Evolutionary conservation across 805 yeast species (phyloP).

Genomic region (Pichia nanzhaoensis): DNA sequence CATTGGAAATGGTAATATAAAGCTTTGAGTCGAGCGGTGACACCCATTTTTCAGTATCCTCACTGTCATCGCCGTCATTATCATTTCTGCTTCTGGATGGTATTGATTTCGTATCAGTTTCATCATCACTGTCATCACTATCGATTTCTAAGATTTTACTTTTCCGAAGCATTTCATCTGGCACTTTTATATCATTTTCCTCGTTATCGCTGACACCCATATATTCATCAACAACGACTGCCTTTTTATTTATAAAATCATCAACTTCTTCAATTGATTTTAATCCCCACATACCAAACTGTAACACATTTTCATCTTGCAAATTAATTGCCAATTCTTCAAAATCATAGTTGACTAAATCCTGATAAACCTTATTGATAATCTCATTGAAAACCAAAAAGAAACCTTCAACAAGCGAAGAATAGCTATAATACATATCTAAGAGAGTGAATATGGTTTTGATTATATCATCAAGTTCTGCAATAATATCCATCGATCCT

Average conservation of each 20-base stretch:
- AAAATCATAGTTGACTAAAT: slow-evolving; percentile 28
- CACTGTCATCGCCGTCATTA: slow-evolving; percentile 16
- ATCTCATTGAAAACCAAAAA: slow-evolving; percentile 64
- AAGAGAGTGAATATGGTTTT: slow-evolving; percentile 63
- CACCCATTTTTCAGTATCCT: slow-evolving; percentile 45
- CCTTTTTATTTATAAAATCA: slow-evolving; percentile 34
- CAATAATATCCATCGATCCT: slow-evolving; percentile 60
- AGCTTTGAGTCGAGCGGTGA: slow-evolving; percentile 59
- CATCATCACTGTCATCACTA: slow-evolving; percentile 34
- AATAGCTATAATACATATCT: slow-evolving; percentile 82
- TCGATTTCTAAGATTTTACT: slow-evolving; percentile 25
- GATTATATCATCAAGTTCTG: slow-evolving; percentile 66
- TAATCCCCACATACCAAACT: slow-evolving; percentile 58
- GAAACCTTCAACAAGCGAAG: slow-evolving; percentile 62
- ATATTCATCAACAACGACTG: slow-evolving; percentile 22
- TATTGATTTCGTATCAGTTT: slow-evolving; percentile 28
- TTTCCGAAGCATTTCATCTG: slow-evolving; percentile 17
- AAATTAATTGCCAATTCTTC: slow-evolving; percentile 13
- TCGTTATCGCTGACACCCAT: slow-evolving; percentile 15
- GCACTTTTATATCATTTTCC: slow-evolving; percentile 8
- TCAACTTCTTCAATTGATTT: slow-evolving; percentile 37
- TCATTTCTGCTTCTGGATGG: slow-evolving; percentile 14
- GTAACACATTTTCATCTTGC: slow-evolving; percentile 22
- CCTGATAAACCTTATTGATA: slow-evolving; percentile 40
- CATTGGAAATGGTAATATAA: slow-evolving; percentile 52